These are phyloP conservation scores for Teratosphaeriaceae sp. DNA, from an alignment of 2,329 filamentous ascomycete species.

Conservation along the genomic window DNA sequence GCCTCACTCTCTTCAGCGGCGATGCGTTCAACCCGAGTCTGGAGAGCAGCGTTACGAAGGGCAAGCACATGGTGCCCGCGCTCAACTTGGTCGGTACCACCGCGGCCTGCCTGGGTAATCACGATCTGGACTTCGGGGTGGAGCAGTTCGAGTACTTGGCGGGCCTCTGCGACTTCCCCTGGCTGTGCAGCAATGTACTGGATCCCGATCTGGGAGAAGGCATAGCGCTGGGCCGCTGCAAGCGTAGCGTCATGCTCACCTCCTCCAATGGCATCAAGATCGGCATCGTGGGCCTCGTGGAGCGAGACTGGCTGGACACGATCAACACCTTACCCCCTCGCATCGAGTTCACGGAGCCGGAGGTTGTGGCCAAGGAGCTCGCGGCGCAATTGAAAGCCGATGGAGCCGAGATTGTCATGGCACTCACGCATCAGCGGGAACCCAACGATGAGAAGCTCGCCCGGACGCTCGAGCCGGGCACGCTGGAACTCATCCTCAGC, in stretches of 20 bases:
- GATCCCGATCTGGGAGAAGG: slow-evolving; percentile 73
- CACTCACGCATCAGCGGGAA: slow-evolving; percentile 78
- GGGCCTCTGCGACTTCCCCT: slow-evolving; percentile 73
- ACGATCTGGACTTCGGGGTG: slow-evolving; percentile 89
- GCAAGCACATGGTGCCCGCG: slow-evolving; percentile 79
- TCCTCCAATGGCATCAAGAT: slow-evolving; percentile 79
- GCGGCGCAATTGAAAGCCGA: slow-evolving; percentile 65
- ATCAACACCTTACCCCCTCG: slow-evolving; percentile 80
- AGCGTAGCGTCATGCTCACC: slow-evolving; percentile 69
- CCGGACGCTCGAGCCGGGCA: slow-evolving; percentile 57
- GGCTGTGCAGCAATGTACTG: slow-evolving; percentile 82
- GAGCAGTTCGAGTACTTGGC: slow-evolving; percentile 69
- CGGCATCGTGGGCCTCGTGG: slow-evolving; percentile 76
- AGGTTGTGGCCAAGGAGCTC: slow-evolving; percentile 66
- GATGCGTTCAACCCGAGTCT: slow-evolving; percentile 90
- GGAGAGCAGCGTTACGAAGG: slow-evolving; percentile 85
- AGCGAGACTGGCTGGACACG: slow-evolving; percentile 82
- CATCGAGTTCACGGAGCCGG: slow-evolving; percentile 74
- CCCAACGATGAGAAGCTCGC: slow-evolving; percentile 87
- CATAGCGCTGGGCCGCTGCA: slow-evolving; percentile 68
- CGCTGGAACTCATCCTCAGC: slow-evolving; percentile 76
- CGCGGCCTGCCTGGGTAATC: slow-evolving; percentile 83
- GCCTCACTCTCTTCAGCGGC: slow-evolving; percentile 80
- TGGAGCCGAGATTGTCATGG: slow-evolving; percentile 77
- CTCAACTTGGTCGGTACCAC: slow-evolving; percentile 72